Percentiles rank a stretch among this genome's conserved stretches.
Conservation (phyloP, 139 green algal genomes). For the Volvox reticuliferus region DNA sequence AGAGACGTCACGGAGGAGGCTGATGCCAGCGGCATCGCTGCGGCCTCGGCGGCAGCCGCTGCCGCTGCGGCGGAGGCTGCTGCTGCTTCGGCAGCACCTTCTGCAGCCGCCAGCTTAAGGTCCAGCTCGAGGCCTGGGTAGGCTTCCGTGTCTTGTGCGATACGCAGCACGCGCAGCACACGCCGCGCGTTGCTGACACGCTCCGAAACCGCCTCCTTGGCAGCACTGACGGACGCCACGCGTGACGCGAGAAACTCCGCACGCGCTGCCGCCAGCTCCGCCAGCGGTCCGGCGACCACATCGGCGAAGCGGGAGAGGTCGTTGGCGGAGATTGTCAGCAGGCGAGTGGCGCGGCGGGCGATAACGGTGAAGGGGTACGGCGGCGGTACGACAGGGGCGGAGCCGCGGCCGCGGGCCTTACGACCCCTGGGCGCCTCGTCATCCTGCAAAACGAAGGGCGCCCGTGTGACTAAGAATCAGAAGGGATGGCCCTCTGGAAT, state of each 20-base stretch:
- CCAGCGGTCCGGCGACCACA: conserved; percentile 20
- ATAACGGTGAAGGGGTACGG: conserved; percentile 35
- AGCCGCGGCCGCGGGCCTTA: not conserved
- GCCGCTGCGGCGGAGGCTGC: not conserved
- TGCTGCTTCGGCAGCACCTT: not conserved
- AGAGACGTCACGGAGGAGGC: not conserved
- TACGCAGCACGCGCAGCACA: not conserved
- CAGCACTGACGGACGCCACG: not conserved
- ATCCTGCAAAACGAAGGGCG: not conserved
- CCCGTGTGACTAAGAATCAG: no score
- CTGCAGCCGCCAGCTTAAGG: not conserved
- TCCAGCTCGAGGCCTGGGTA: not conserved
- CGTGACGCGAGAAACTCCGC: not conserved
- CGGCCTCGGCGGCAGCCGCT: not conserved
- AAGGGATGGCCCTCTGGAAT: no score
- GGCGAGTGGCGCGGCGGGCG: conserved; percentile 26
- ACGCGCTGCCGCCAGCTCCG: conserved; percentile 15
- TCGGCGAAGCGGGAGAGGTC: conserved; percentile 52
- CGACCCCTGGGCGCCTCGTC: not conserved
- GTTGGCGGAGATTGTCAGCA: conserved; percentile 37
- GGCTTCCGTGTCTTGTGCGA: not conserved
- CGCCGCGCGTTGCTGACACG: not conserved
- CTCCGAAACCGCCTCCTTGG: conserved; percentile 32
- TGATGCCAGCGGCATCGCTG: not conserved
- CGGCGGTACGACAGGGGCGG: not conserved